These are phyloP conservation scores for Hortiboletus rubellus DNA, from an alignment of 1,284 basidiomycete species.

Conservation along the genomic window DNA sequence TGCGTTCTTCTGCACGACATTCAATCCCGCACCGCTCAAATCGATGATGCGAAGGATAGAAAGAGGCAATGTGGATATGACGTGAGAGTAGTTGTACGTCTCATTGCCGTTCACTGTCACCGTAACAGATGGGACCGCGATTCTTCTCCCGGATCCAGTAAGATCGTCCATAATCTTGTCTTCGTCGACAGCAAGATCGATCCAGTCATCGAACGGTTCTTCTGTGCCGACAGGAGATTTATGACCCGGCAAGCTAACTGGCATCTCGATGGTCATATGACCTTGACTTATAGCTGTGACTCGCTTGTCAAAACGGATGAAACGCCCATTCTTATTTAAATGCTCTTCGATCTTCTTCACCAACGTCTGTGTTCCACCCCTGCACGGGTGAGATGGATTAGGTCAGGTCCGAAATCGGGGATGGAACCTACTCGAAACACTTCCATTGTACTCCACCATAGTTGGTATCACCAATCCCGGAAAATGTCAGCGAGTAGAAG, in stretches of 20 bases:
- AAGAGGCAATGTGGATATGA: conserved; percentile 21
- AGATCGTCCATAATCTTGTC: not conserved
- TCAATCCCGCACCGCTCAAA: conserved; percentile 9
- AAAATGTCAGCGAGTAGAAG: not conserved
- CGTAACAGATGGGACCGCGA: not conserved
- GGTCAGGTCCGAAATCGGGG: not conserved
- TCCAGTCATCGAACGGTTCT: not conserved
- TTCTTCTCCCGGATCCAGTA: not conserved
- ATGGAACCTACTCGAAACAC: conserved; percentile 11
- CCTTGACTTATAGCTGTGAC: conserved; percentile 11
- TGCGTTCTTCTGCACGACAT: conserved; percentile 17
- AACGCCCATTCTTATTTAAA: not conserved
- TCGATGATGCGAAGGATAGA: conserved; percentile 14
- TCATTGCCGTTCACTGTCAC: conserved; percentile 6
- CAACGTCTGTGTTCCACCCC: conserved; percentile 15
- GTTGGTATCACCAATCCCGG: not conserved
- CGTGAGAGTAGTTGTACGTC: conserved; percentile 12
- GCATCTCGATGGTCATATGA: not conserved
- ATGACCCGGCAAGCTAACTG: not conserved
- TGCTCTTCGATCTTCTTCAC: conserved; percentile 12
- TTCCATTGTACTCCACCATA: conserved; percentile 10
- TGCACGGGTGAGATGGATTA: not conserved
- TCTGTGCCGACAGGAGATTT: not conserved
- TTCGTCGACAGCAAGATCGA: not conserved
- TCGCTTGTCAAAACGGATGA: conserved; percentile 4